Conservation (phyloP, 345 rosid species). For the Syzygium oleosum region DNA sequence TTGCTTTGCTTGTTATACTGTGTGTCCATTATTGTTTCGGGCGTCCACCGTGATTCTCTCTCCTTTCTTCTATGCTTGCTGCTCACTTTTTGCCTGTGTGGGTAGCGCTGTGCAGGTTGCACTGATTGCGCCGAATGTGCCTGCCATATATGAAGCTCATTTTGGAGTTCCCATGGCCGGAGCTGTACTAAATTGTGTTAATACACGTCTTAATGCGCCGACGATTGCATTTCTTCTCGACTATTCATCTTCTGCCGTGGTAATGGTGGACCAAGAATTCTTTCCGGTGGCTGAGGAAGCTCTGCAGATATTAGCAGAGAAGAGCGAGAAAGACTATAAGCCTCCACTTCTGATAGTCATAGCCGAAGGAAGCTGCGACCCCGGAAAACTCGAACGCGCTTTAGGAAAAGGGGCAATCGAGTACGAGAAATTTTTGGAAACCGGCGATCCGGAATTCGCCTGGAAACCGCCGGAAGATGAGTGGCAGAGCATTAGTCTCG, state of each 20-base stretch:
- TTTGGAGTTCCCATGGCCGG: constrained; percentile 94
- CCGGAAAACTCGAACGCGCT: too few species aligned
- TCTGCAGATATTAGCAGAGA: constrained; percentile 46
- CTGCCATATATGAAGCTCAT: constrained; percentile 83
- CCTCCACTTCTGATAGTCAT: too few species aligned
- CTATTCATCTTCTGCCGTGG: constrained; percentile 50
- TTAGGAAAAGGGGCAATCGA: too few species aligned
- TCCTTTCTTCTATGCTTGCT: not conserved
- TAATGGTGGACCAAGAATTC: constrained; percentile 87
- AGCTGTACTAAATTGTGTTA: constrained; percentile 70
- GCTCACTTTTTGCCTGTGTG: not conserved
- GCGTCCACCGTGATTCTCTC: not conserved
- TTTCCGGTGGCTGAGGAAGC: constrained; percentile 67
- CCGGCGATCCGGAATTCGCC: too few species aligned
- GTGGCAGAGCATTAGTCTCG: too few species aligned
- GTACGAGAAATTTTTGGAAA: too few species aligned
- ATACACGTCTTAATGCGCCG: constrained; percentile 72
- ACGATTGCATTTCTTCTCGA: constrained; percentile 73
- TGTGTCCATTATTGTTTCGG: not conserved
- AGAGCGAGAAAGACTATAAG: too few species aligned
- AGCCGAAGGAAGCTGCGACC: too few species aligned
- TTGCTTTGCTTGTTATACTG: not conserved
- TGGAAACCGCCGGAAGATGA: too few species aligned
- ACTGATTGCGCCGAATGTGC: constrained; percentile 75
- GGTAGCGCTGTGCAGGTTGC: constrained; percentile 49